These are phyloP conservation scores for Atkinsonella hypoxylon DNA, from an alignment of 2,329 filamentous ascomycete species.

Conservation along the genomic window DNA sequence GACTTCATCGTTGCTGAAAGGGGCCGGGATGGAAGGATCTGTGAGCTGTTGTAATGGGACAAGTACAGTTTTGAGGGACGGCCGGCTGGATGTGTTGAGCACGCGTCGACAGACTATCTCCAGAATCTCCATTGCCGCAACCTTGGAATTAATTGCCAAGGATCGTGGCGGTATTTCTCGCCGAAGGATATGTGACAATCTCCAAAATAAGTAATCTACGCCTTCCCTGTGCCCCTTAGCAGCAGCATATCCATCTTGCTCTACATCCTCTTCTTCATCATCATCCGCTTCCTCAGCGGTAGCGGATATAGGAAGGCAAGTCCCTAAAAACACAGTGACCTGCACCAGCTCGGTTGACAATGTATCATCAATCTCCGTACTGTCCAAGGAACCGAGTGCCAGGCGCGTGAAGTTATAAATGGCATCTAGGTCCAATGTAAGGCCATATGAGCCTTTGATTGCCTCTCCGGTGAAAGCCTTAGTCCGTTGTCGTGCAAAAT, in stretches of 20 bases:
- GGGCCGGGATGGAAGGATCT: conserved; percentile 61
- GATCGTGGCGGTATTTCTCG: conserved; percentile 57
- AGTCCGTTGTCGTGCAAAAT: conserved; percentile 54
- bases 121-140: conserved; percentile 62
- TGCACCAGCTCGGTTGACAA: conserved; percentile 70
- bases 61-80: conserved; percentile 50
- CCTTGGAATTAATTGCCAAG: conserved; percentile 58
- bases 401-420: conserved; percentile 47
- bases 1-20: conserved; percentile 56
- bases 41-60: conserved; percentile 68
- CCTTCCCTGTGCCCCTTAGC: conserved; percentile 19
- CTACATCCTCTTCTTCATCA: conserved; percentile 33
- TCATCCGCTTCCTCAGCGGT: conserved; percentile 31
- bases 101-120: conserved; percentile 56
- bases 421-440: conserved; percentile 52
- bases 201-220: conserved; percentile 65
- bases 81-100: conserved; percentile 41
- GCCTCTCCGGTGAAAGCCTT: conserved; percentile 39
- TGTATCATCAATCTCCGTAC: conserved; percentile 53
- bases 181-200: conserved; percentile 67
- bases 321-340: conserved; percentile 72
- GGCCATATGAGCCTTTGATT: conserved; percentile 57
- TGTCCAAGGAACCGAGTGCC: conserved; percentile 43
- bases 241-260: conserved; percentile 27
- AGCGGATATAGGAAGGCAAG: conserved; percentile 29